Percentiles rank a stretch among this genome's conserved stretches.
Evolutionary conservation across 176 grass and related monocot species (phyloP).

Genomic region (Triticum monococcum): DNA sequence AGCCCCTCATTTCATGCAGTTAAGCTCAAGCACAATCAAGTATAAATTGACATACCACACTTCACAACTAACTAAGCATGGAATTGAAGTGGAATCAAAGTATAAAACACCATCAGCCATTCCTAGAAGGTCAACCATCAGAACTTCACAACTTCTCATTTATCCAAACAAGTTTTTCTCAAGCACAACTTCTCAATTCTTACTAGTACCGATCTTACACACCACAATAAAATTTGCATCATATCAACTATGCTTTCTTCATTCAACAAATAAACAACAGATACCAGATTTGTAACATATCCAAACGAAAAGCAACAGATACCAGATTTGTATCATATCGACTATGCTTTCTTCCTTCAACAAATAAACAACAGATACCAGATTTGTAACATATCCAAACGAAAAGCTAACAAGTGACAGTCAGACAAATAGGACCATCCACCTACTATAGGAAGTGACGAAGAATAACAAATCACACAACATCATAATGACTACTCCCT

Average conservation of each 20-base stretch:
- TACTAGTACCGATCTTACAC: background rate
- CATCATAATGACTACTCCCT: background rate
- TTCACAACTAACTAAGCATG: background rate
- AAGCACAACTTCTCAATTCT: background rate
- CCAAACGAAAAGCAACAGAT: background rate
- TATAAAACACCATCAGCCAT: background rate
- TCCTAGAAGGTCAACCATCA: background rate
- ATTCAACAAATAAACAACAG: background rate
- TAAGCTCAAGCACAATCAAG: background rate
- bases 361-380: background rate
- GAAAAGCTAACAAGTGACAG: background rate
- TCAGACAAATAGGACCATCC: background rate
- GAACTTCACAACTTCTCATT: background rate
- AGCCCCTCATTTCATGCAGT: background rate
- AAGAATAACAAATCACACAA: background rate
- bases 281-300: background rate
- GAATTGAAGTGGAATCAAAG: background rate
- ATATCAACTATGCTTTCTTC: background rate
- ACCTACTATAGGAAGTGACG: background rate
- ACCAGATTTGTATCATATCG: background rate
- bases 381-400: background rate
- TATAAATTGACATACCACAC: background rate
- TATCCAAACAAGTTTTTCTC: background rate
- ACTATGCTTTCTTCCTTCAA: background rate
- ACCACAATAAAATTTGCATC: background rate